These are phyloP conservation scores for Cyclotella distinguenda DNA, from an alignment of 108 stramenopile genomes.

Conservation along the genomic window DNA sequence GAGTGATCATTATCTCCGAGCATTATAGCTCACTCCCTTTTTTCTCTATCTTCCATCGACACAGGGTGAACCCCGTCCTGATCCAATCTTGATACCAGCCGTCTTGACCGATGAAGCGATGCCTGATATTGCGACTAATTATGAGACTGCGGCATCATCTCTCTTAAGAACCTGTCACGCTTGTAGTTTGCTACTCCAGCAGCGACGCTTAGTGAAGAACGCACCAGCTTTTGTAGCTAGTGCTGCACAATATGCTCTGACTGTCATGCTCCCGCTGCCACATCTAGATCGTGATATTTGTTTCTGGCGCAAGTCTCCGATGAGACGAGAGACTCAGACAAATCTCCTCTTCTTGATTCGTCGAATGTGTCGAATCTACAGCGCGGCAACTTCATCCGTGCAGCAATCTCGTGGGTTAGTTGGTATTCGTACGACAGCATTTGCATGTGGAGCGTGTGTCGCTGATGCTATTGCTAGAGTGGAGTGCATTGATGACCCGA, in stretches of 20 bases:
- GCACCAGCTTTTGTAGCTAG: slow-evolving; percentile 93
- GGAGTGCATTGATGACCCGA: slow-evolving; percentile 92
- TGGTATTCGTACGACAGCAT: slow-evolving; percentile 94
- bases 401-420: slow-evolving; percentile 95
- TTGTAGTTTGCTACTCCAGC: slow-evolving; percentile 94
- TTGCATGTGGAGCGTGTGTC: slow-evolving; percentile 93
- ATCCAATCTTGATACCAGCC: slow-evolving; percentile 94
- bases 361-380: slow-evolving; percentile 86
- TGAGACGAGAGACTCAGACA: slow-evolving; percentile 92
- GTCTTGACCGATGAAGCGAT: slow-evolving; percentile 90
- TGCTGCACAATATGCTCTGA: slow-evolving; percentile 94
- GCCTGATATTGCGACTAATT: slow-evolving; percentile 86
- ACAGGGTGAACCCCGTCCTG: slow-evolving; percentile 78
- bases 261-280: slow-evolving; percentile 93
- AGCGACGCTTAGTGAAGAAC: slow-evolving; percentile 93
- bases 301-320: slow-evolving; percentile 90
- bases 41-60: background rate
- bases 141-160: slow-evolving; percentile 83
- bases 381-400: slow-evolving; percentile 88
- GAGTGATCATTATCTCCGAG: background rate
- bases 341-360: slow-evolving; percentile 87
- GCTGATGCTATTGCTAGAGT: slow-evolving; percentile 95
- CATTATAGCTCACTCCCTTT: background rate
- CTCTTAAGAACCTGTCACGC: slow-evolving; percentile 90
- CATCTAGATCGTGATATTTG: slow-evolving; percentile 81